Evolutionary conservation across 1,284 basidiomycete genomes (phyloP), one percentile per base, ranked within the genome.

Genomic region (Pseudozyma thailandica): DNA sequence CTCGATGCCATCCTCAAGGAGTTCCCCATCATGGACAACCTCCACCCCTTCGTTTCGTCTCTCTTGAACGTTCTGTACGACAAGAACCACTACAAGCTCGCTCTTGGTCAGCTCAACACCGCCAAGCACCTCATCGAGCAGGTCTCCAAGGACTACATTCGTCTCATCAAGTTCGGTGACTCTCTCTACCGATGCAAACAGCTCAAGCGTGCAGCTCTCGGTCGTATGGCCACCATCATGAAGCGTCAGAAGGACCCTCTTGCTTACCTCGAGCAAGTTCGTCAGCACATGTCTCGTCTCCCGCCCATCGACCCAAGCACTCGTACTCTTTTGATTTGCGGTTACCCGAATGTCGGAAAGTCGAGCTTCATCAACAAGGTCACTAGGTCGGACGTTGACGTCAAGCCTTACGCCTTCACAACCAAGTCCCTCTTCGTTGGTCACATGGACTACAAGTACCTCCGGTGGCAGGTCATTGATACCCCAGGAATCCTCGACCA

Each of bases 1-100:
- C 88, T 99, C 31, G 90, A 91, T 59, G 91, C 90, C 31, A 99
- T 99, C 81, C 86, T 99, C 75, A 88, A 89, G 44, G 95, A 98
- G 83, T 99, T 99, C 85, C 95, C 95, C 50, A 60, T 64, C 50
- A 57, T 62, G 48, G 56, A 79, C 68, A 79, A 81, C 56, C 51
- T 82, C 42, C 81, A 82, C 45, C 81, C 81, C 21, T 82, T 82
- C 46, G 76, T 73, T 47, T 80, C 81, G 8, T 82, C 81, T 21
- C 68, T 82, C 27, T 78, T 82, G 74, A 82, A 82, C 58, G 81
- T 82, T 27, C 74, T 82, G 23, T 82, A 82, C 61, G 81, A 82
- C 76, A 81, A 82, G 68, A 82, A 82, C 54, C 81, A 82, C 58
- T 82, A 81, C 72, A 82, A 82, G 65, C 72, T 82, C n/a, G 81